A percentile compares a stretch with the other conserved stretches of the same genome.
Conservation (phyloP, 1,139 yeast genomes). For the Scheffersomyces parashehatae region DNA sequence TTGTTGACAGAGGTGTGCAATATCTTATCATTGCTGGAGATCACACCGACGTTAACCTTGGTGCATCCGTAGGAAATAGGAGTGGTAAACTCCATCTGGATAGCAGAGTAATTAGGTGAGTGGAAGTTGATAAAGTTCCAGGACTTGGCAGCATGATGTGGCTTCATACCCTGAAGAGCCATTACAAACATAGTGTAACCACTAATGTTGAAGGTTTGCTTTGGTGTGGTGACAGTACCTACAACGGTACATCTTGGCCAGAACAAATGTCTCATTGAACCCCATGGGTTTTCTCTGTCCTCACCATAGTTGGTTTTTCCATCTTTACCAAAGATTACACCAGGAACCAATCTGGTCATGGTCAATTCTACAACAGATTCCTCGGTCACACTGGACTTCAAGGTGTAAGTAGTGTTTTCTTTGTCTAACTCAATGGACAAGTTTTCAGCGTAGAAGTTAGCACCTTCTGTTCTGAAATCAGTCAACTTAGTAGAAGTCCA, state of each 20-base stretch:
- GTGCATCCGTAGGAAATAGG: conserved; percentile 87
- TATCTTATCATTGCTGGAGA: conserved; percentile 64
- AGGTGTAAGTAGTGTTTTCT: conserved; percentile 53
- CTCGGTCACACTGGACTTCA: conserved; percentile 66
- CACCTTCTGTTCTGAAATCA: conserved; percentile 74
- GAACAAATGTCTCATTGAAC: conserved; percentile 90
- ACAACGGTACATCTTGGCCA: conserved; percentile 85
- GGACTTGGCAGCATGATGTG: conserved; percentile 95
- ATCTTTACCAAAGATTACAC: conserved; percentile 86
- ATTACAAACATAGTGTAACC: conserved; percentile 84
- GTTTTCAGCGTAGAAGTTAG: conserved; percentile 75
- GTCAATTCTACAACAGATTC: conserved; percentile 74
- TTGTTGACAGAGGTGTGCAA: conserved; percentile 69
- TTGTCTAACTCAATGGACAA: conserved; percentile 63
- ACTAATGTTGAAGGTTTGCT: conserved; percentile 34
- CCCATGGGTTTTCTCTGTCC: conserved; percentile 87
- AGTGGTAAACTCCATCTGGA: conserved; percentile 94
- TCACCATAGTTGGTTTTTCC: conserved; percentile 87
- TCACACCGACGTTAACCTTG: conserved; percentile 76
- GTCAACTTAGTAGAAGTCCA: conserved; percentile 94
- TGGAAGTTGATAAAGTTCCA: conserved; percentile 96
- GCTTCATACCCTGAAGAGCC: conserved; percentile 99
- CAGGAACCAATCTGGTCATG: conserved; percentile 66
- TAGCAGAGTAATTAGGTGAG: conserved; percentile 69
- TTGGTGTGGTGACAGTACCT: conserved; percentile 57